These are phyloP conservation scores for Periglandula ipomoeae DNA, from an alignment of 2,329 filamentous ascomycete genomes.

Conservation along the genomic window DNA sequence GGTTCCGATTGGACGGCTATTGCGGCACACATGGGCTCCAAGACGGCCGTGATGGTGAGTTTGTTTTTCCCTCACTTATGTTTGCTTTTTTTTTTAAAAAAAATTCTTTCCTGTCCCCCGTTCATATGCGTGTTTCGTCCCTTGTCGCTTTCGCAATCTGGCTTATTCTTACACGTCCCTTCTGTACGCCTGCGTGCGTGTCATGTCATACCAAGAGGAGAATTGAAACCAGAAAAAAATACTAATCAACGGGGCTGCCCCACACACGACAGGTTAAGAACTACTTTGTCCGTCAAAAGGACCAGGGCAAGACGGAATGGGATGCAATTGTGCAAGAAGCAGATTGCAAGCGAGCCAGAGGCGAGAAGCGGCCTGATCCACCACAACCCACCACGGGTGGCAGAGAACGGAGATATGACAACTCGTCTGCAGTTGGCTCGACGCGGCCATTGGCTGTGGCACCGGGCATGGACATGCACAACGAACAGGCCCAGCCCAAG, in stretches of 20 bases:
- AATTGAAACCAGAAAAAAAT: neutral
- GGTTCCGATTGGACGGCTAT: constrained; percentile 72
- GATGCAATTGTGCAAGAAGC: constrained; percentile 51
- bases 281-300: constrained; percentile 55
- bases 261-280: constrained; percentile 53
- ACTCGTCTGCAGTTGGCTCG: constrained; percentile 22
- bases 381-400: constrained; percentile 43
- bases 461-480: constrained; percentile 32
- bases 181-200: neutral
- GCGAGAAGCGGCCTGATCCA: constrained; percentile 51
- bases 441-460: constrained; percentile 39
- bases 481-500: constrained; percentile 37
- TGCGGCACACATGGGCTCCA: constrained; percentile 70
- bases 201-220: constrained; percentile 3
- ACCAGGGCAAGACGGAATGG: constrained; percentile 49
- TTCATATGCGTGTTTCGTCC: no score
- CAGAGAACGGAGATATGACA: constrained; percentile 42
- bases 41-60: constrained; percentile 76
- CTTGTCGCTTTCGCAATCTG: neutral
- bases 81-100: neutral
- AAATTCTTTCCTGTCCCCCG: neutral
- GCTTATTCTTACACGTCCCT: neutral
- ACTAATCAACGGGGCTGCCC: neutral
- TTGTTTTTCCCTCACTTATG: neutral
- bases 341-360: constrained; percentile 43